Evolutionary conservation across 2,329 filamentous ascomycete species (phyloP), one percentile per base, ranked within the genome.

Genomic region (Ciborinia camelliae): DNA sequence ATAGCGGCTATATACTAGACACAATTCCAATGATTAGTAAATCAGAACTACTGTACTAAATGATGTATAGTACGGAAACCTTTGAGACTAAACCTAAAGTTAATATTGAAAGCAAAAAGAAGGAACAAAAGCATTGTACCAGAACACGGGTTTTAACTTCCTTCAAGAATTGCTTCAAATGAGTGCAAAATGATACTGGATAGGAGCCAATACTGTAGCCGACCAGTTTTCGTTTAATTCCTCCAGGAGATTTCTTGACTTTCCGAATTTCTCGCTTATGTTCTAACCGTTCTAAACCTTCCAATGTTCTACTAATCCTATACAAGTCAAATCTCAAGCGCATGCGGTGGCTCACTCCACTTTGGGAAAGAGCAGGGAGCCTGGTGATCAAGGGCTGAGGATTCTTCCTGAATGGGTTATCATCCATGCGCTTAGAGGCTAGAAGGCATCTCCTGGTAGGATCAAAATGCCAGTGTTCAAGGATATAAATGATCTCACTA

Each of bases 401-500:
- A 51, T 66, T 66, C 62, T 63, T 45, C 54, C 64, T 52, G 66
- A 68, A 64, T 26, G 65, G 66, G 65, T 69, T 65, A 64, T 66
- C 47, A 64, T 57, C 41, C 52, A 59, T 59, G 41, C 43, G 51
- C 52, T 43, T 50, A 51, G 32, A 48, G 59, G 62, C 52, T 50
- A 51, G 32, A 48, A 63, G 62, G 30, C 52, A 63, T 58, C 50
- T n/a, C n/a, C 58, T 30, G 14, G 63, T 43, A 65, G 64, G 64
- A 65, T 57, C 65, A 23, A 52, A 32, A 63, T 63, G 52, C 61
- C 48, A 48, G 61, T 54, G 20, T 4, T 28, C 52, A 67, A 70
- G 66, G 69, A 68, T 72, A 72, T 69, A 68, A 68, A 57, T 72
- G 63, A 71, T 71, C 69, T 72, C 66, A 71, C 66, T 57, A 39